Conservation (phyloP, 495 filamentous ascomycete species). For the Penicillium diatomitis region DNA sequence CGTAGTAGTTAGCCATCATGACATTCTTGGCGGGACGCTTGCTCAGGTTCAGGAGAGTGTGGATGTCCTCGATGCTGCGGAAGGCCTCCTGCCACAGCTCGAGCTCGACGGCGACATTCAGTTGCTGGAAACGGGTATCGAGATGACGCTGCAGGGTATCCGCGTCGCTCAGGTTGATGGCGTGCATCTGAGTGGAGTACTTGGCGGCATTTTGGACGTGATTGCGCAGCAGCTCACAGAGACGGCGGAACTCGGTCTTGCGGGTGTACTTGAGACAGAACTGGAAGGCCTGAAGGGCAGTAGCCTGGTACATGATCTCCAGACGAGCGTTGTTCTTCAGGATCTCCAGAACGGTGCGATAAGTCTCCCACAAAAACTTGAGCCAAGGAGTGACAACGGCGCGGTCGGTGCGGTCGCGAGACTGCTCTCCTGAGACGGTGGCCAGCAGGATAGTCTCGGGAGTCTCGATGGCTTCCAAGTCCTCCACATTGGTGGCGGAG, state of each 20-base stretch:
- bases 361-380: slow-evolving; percentile 99
- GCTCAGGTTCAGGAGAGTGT: slow-evolving; percentile 96
- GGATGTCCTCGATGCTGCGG: slow-evolving; percentile 96
- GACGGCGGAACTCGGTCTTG: slow-evolving; percentile 97
- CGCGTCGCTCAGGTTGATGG: slow-evolving; percentile 95
- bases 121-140: slow-evolving; percentile 95
- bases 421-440: slow-evolving; percentile 96
- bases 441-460: slow-evolving; percentile 96
- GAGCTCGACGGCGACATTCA: slow-evolving; percentile 95
- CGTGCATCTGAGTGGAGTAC: slow-evolving; percentile 97
- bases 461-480: slow-evolving; percentile 94
- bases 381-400: slow-evolving; percentile 98
- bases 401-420: slow-evolving; percentile 89
- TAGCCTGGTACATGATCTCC: slow-evolving; percentile 96
- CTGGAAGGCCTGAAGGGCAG: slow-evolving; percentile 94
- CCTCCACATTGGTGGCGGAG: slow-evolving; percentile 71
- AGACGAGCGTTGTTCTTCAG: slow-evolving; percentile 96
- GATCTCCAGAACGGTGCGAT: slow-evolving; percentile 95
- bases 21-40: slow-evolving; percentile 98
- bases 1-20: slow-evolving; percentile 99
- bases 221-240: slow-evolving; percentile 95
- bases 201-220: slow-evolving; percentile 99
- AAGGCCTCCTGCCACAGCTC: slow-evolving; percentile 99
- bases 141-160: slow-evolving; percentile 95
- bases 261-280: slow-evolving; percentile 97